Percentiles rank a stretch among this genome's conserved stretches.
Evolutionary conservation across 148 eudicot genomes (phyloP).

Genomic region (Suaeda aralocaspica): DNA sequence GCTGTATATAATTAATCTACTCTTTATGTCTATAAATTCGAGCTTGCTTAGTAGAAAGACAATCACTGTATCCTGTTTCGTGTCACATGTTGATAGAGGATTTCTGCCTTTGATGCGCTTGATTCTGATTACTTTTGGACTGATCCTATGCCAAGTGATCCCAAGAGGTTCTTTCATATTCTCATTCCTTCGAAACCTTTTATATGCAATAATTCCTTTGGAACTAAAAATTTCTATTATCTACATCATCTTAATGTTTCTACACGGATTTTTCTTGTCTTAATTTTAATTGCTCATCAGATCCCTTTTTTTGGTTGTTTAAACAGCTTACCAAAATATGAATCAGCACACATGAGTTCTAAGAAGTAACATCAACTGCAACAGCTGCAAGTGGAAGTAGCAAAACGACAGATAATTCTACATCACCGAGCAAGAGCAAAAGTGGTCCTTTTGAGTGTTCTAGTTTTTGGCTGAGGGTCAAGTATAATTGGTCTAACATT

Average conservation of each 20-base stretch:
- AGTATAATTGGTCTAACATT: slow-evolving; percentile 49
- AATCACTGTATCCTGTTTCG: background rate
- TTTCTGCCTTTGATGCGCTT: slow-evolving; percentile 82
- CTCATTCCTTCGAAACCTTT: slow-evolving; percentile 2
- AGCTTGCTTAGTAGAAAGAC: background rate
- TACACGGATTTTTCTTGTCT: background rate
- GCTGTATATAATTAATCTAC: background rate
- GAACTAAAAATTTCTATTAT: background rate
- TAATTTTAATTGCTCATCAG: background rate
- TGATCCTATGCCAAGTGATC: slow-evolving; percentile 92
- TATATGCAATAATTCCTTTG: slow-evolving; percentile 6
- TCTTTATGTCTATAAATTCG: background rate
- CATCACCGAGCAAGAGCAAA: slow-evolving; percentile 44
- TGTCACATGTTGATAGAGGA: slow-evolving; percentile 44
- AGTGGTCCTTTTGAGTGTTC: slow-evolving; percentile 51
- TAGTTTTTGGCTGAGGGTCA: slow-evolving; percentile 46
- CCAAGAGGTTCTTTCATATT: slow-evolving; percentile 52
- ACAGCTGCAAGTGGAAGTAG: slow-evolving; percentile 70
- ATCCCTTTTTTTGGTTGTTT: background rate
- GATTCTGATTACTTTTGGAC: slow-evolving; percentile 93
- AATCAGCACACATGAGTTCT: slow-evolving; percentile 78
- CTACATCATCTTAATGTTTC: background rate
- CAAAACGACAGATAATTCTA: slow-evolving; percentile 66
- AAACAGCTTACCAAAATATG: slow-evolving; percentile 71
- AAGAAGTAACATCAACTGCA: slow-evolving; percentile 86